Evolutionary conservation across 768 basidiomycete species (phyloP).

Genomic region (Suillus fuscotomentosus): DNA sequence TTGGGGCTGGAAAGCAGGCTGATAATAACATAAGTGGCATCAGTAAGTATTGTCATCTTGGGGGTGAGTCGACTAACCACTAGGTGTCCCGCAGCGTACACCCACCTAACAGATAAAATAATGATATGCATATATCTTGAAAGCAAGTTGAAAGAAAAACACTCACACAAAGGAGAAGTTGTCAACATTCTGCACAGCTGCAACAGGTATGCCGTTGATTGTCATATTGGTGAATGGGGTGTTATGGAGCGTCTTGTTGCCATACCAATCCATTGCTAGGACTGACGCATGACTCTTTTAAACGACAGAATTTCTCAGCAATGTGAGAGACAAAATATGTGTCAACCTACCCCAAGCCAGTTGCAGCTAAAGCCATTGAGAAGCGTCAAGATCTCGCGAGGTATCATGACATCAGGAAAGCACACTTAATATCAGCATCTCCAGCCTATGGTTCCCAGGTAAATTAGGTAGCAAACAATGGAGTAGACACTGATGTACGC

Average conservation of each 20-base stretch:
- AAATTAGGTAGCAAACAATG: not conserved
- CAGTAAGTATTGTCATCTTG: not conserved
- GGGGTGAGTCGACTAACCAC: constrained; percentile 43
- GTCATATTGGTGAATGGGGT: constrained; percentile 56
- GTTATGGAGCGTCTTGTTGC: constrained; percentile 36
- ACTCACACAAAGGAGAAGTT: constrained; percentile 54
- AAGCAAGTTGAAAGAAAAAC: not conserved
- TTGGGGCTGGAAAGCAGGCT: constrained; percentile 65
- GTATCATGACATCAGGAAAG: not conserved
- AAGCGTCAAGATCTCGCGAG: constrained; percentile 5
- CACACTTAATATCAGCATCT: constrained; percentile 27
- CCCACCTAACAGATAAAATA: constrained; percentile 35
- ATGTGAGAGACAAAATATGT: not conserved
- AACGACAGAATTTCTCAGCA: not conserved
- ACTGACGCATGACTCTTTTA: constrained; percentile 33
- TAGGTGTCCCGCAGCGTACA: constrained; percentile 61
- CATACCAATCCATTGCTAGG: constrained; percentile 48
- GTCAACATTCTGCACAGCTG: constrained; percentile 61
- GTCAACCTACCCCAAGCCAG: constrained; percentile 34
- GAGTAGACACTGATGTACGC: constrained; percentile 1
- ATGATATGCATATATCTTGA: not conserved
- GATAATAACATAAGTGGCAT: not conserved
- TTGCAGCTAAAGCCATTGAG: constrained; percentile 13
- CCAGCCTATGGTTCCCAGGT: constrained; percentile 18
- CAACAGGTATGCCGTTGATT: constrained; percentile 48